phyloP scores from a whole-genome alignment of 2,329 filamentous ascomycete genomes.

The Ophiostoma himal-ulmi region DNA sequence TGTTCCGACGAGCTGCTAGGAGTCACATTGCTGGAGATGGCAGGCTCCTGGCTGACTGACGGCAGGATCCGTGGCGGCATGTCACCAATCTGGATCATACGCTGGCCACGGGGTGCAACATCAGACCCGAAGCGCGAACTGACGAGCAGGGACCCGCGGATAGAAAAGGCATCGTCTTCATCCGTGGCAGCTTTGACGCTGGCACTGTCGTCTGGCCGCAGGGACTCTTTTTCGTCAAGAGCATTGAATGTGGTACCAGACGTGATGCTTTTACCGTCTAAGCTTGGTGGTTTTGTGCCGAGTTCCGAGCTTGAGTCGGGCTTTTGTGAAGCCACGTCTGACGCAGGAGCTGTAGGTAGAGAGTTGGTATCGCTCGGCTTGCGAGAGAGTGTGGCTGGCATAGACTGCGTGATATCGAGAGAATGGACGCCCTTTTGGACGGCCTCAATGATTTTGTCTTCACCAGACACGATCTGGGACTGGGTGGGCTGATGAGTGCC shows the following conservation, averaged over 20 bases:
- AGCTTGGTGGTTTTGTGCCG: slow-evolving; percentile 75
- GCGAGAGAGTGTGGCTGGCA: not conserved
- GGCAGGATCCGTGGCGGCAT: slow-evolving; percentile 40
- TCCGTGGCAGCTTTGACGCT: slow-evolving; percentile 82
- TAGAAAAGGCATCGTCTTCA: slow-evolving; percentile 79
- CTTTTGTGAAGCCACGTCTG: slow-evolving; percentile 51
- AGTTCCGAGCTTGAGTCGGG: slow-evolving; percentile 60
- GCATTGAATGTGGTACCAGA: slow-evolving; percentile 85
- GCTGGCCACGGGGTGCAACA: slow-evolving; percentile 48
- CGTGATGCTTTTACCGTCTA: slow-evolving; percentile 90
- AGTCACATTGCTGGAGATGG: slow-evolving; percentile 46
- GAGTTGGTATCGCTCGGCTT: slow-evolving; percentile 8
- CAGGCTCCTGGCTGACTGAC: slow-evolving; percentile 41
- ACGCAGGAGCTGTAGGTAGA: slow-evolving; percentile 33
- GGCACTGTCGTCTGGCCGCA: slow-evolving; percentile 90
- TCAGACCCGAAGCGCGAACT: slow-evolving; percentile 81
- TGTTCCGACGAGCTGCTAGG: slow-evolving; percentile 55
- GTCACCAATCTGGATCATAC: slow-evolving; percentile 50
- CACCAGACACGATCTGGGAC: not conserved
- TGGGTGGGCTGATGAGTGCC: not conserved
- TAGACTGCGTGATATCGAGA: not conserved
- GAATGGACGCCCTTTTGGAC: not conserved
- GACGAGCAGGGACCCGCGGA: slow-evolving; percentile 67
- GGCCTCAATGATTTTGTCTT: not conserved
- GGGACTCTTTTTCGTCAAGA: slow-evolving; percentile 92